Conservation (phyloP, 179 eudicot species). For the Silene coronaria region DNA sequence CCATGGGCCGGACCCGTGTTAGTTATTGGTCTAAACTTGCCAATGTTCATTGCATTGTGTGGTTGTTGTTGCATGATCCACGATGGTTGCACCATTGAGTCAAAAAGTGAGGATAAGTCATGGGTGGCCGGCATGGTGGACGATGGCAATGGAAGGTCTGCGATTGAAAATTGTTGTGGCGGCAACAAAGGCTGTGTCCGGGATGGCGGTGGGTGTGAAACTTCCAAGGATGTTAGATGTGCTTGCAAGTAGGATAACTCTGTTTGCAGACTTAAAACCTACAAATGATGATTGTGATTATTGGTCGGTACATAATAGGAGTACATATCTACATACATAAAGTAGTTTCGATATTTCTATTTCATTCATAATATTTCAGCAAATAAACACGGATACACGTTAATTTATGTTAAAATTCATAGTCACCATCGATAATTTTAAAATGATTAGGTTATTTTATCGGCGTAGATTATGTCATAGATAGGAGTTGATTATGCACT, state of each 20-base stretch:
- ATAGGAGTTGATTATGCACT: too few species aligned
- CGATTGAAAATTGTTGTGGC: constrained; percentile 45
- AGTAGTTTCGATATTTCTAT: too few species aligned
- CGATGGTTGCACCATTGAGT: constrained; percentile 48
- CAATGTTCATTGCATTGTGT: constrained; percentile 35
- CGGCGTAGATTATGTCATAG: too few species aligned
- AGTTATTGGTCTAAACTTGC: constrained; percentile 23
- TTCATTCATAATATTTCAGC: too few species aligned
- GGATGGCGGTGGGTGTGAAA: constrained; percentile 44
- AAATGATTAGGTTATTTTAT: too few species aligned
- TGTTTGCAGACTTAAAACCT: constrained; percentile 82
- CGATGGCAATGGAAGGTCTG: constrained; percentile 52
- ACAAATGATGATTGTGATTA: background rate
- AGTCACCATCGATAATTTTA: too few species aligned
- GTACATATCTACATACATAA: too few species aligned
- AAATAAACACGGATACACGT: too few species aligned
- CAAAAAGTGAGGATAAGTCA: constrained; percentile 63
- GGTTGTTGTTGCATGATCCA: constrained; percentile 46
- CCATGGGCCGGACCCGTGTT: constrained; percentile 22
- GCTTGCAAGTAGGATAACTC: constrained; percentile 85
- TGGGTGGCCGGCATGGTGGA: constrained; percentile 48
- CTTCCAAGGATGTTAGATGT: constrained; percentile 62
- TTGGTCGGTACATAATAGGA: background rate
- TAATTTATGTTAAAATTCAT: too few species aligned
- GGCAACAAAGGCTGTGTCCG: constrained; percentile 31